These are phyloP conservation scores for Diaporthe ilicicola DNA, from an alignment of 2,329 filamentous ascomycete genomes.

Conservation along the genomic window DNA sequence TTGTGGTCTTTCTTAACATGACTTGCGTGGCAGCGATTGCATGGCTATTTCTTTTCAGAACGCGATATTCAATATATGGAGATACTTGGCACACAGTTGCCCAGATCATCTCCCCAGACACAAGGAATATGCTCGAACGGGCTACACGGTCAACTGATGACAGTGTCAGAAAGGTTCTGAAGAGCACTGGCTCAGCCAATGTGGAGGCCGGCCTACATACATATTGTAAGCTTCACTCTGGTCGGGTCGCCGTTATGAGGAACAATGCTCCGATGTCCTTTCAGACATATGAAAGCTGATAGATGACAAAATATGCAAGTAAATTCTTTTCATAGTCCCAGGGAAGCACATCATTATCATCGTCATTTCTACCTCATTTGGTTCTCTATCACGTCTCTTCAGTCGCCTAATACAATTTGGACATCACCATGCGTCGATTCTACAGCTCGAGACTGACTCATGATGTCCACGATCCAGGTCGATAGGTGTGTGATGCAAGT, in stretches of 20 bases:
- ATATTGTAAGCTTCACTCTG: not conserved
- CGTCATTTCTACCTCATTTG: no score
- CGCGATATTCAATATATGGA: not conserved
- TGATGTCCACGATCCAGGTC: no score
- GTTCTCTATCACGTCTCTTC: no score
- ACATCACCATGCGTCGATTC: no score
- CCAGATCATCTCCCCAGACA: not conserved
- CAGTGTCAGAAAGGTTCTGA: not conserved
- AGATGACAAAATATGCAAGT: no score
- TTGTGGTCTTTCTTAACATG: not conserved
- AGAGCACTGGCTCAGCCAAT: not conserved
- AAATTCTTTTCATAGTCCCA: no score
- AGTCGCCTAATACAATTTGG: no score
- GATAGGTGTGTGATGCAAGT: no score
- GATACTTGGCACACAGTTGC: not conserved
- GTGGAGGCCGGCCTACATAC: not conserved
- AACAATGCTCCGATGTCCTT: not conserved
- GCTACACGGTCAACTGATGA: not conserved
- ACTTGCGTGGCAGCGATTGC: not conserved
- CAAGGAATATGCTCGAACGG: not conserved
- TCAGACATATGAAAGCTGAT: not conserved
- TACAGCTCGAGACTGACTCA: no score
- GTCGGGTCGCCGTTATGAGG: not conserved
- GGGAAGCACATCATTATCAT: no score
- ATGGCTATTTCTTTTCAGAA: not conserved